Base-by-base conservation (phyloP, 2,329 filamentous ascomycete genomes). In the Coniochaeta sp. region DNA sequence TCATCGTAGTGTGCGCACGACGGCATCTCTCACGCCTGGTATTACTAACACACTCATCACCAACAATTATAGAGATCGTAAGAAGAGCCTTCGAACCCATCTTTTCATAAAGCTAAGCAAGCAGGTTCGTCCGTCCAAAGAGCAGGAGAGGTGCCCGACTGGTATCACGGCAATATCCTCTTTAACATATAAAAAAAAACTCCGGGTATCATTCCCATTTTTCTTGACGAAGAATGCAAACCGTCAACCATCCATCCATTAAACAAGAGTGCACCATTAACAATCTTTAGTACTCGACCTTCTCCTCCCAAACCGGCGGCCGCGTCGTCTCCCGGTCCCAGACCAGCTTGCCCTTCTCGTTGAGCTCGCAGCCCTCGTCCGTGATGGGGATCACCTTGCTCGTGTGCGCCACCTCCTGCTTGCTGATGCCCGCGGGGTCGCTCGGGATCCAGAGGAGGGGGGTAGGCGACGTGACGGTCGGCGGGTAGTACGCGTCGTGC, bases 391-490 rank as follows among this genome's bases (percentile, higher is more conserved):
- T 89, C 34, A 90, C 82, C 67, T 82, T 84, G 65, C 79, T 79
- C 0, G 89, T 89, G 67, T 95, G 89, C 14, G 79, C 79, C 58
- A 95, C 80, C 73, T 96, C 92, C 70, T 96, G 89, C 67, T 81
- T 81, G 59, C 87, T 91, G 47, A 96, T 83, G 10, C 91, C 89
- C 26, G 86, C 83, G 1, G 81, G 75, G 68, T 96, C 92, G 61
- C 84, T 80, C 0, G 92, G 91, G 59, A 96, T 89, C 92, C 92
- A 96, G n/a, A 96, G 78, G 32, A 91, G 75, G 1, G 90, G 89
- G 1, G 83, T 74, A 65, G 80, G 65, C 62, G 84, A 79, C 26
- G 73, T 82, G 69, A 93, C 81, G 0, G 88, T 82, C 0, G 91
- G 90, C 63, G 92, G 87, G 72, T 83, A 84, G 74, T 91, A 93